Evolutionary conservation across 495 filamentous ascomycete species (phyloP).

Genomic region (Trichoderma gamsii): DNA sequence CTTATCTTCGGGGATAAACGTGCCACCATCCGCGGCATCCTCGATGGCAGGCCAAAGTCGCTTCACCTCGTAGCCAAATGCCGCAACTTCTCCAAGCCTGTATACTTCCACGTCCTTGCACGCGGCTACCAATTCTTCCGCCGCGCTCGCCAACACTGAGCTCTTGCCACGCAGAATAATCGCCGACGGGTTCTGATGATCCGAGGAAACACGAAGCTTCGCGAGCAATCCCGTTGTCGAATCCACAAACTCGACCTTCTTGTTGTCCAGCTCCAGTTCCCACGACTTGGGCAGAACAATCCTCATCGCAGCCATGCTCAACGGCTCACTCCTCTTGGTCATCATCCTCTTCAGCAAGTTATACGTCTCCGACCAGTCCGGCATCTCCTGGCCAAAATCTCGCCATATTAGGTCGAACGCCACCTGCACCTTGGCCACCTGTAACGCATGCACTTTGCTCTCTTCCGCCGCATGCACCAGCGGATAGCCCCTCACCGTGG

Average conservation of each 20-base stretch:
- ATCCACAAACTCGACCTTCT: conserved; percentile 9
- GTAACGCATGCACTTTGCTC: conserved; percentile 1
- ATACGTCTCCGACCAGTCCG: conserved; percentile 9
- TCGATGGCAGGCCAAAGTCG: conserved; percentile 12
- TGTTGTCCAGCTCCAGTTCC: conserved; percentile 9
- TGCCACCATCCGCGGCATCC: not conserved
- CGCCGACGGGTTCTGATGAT: conserved; percentile 9
- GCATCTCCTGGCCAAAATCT: not conserved
- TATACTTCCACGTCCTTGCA: conserved; percentile 11
- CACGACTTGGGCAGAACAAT: conserved; percentile 15
- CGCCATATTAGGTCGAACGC: conserved; percentile 3
- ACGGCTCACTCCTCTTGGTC: conserved; percentile 1
- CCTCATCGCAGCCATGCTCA: conserved; percentile 15
- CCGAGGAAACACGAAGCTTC: not conserved
- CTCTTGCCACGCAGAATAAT: conserved; percentile 10
- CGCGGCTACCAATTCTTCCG: not conserved
- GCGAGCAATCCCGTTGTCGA: not conserved
- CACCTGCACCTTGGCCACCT: conserved; percentile 9
- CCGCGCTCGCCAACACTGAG: not conserved
- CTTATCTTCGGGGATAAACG: not conserved
- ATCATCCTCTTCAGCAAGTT: conserved; percentile 11
- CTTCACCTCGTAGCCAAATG: conserved; percentile 11
- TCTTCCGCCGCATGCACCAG: not conserved
- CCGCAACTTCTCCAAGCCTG: conserved; percentile 10
- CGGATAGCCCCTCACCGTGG: conserved; percentile 12